A percentile compares a stretch with the other conserved stretches of the same genome.
These are phyloP conservation scores for Stevia rebaudiana DNA, from an alignment of 140 eudicot genomes.

Conservation along the genomic window DNA sequence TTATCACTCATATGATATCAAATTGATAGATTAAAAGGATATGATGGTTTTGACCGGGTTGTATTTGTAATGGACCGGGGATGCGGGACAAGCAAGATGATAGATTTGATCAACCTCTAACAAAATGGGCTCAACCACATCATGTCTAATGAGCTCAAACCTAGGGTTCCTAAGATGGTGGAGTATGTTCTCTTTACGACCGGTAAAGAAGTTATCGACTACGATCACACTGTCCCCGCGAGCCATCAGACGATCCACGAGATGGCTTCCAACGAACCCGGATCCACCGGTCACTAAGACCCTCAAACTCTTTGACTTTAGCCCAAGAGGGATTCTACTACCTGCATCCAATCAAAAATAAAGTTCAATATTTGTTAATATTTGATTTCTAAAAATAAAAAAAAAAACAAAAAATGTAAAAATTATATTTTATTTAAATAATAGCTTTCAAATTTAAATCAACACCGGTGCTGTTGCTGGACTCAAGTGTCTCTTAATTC, in stretches of 20 bases:
- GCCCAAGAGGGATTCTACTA: conserved; percentile 52
- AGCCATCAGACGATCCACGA: conserved; percentile 63
- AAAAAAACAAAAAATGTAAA: not conserved
- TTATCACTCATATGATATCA: too few species aligned
- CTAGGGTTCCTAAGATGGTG: conserved; percentile 55
- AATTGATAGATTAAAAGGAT: not conserved
- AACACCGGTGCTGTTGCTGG: too few species aligned
- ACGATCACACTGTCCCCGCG: conserved; percentile 75
- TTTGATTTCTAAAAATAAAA: not conserved
- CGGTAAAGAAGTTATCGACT: conserved; percentile 70
- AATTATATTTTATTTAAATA: too few species aligned
- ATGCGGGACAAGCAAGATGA: conserved; percentile 25
- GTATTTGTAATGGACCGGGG: conserved; percentile 13
- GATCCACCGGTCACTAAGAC: conserved; percentile 76
- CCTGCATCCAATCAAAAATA: conserved; percentile 24
- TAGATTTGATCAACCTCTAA: conserved; percentile 20
- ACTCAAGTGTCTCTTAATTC: too few species aligned
- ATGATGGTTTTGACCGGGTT: conserved; percentile 20
- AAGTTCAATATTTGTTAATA: not conserved
- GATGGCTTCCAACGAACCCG: conserved; percentile 78
- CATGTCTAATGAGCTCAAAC: conserved; percentile 49
- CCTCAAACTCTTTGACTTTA: conserved; percentile 49
- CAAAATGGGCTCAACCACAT: conserved; percentile 19
- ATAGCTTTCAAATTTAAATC: too few species aligned
- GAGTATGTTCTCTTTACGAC: conserved; percentile 51